A percentile compares a stretch with the other conserved stretches of the same genome.
Evolutionary conservation across 2,329 filamentous ascomycete genomes (phyloP).

Genomic region (Lecanicillium sp.): DNA sequence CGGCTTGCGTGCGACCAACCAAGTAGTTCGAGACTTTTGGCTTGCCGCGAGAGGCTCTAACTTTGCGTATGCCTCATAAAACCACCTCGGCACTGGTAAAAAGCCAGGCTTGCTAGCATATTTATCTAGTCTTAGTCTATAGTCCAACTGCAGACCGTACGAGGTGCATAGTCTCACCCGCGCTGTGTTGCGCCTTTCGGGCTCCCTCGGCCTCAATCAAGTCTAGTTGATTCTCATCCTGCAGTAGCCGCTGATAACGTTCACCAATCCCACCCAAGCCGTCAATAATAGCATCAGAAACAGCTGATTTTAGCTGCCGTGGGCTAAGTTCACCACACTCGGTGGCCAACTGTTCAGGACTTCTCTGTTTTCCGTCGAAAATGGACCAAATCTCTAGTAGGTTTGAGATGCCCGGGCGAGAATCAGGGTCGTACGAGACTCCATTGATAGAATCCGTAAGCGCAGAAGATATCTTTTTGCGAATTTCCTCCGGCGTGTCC

Average conservation of each 20-base stretch:
- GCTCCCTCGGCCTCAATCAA: conserved; percentile 51
- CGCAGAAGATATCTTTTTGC: conserved; percentile 60
- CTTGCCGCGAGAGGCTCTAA: conserved; percentile 53
- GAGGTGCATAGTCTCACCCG: conserved; percentile 46
- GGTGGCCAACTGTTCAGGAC: conserved; percentile 30
- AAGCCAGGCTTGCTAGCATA: not conserved
- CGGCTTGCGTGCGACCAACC: conserved; percentile 55
- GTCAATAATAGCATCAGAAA: conserved; percentile 47
- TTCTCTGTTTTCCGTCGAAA: conserved; percentile 41
- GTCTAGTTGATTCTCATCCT: conserved; percentile 42
- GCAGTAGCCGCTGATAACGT: conserved; percentile 45
- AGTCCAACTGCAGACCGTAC: conserved; percentile 46
- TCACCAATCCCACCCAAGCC: conserved; percentile 47
- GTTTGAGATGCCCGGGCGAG: conserved; percentile 78
- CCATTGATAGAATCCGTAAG: conserved; percentile 63
- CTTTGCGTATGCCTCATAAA: conserved; percentile 51
- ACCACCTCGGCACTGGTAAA: not conserved
- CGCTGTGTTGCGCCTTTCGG: conserved; percentile 51
- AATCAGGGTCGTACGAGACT: conserved; percentile 63
- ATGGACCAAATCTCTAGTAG: conserved; percentile 72
- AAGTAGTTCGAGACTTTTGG: conserved; percentile 65
- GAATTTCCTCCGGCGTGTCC: conserved; percentile 56
- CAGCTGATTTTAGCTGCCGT: conserved; percentile 37
- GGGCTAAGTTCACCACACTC: conserved; percentile 28
- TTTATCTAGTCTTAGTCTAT: not conserved